Conservation (phyloP, 2,329 filamentous ascomycete species). For the Fusarium veterinarium region DNA sequence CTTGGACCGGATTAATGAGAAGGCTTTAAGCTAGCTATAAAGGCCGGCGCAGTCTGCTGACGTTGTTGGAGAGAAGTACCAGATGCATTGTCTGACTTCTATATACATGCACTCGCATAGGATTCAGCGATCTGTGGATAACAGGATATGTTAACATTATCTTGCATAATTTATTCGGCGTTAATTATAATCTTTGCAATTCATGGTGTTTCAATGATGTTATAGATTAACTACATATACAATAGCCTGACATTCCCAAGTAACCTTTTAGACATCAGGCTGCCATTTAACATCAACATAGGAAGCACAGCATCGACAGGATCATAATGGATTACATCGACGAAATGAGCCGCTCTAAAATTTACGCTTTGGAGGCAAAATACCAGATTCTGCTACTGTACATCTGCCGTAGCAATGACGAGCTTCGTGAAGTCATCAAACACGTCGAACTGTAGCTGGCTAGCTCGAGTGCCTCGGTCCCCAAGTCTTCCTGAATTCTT, state of each 20-base stretch:
- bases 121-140: background rate
- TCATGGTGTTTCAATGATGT: too few relatives aligned
- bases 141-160: background rate
- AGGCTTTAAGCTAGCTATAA: background rate
- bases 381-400: background rate
- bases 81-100: background rate
- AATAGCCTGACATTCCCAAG: too few relatives aligned
- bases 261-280: too few relatives aligned
- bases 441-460: background rate
- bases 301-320: too few relatives aligned
- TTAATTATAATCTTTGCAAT: too few relatives aligned
- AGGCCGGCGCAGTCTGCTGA: rapidly evolving
- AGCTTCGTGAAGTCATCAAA: background rate
- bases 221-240: too few relatives aligned
- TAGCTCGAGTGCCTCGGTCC: background rate
- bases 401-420: background rate
- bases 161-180: too few relatives aligned
- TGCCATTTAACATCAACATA: too few relatives aligned
- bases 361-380: too few relatives aligned
- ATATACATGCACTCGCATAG: background rate
- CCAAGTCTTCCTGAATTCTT: background rate
- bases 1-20: background rate
- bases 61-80: rapidly evolving
- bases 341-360: background rate
- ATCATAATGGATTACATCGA: rapidly evolving